Evolutionary conservation across 768 basidiomycete species (phyloP).

Genomic region (Crucibulum laeve): DNA sequence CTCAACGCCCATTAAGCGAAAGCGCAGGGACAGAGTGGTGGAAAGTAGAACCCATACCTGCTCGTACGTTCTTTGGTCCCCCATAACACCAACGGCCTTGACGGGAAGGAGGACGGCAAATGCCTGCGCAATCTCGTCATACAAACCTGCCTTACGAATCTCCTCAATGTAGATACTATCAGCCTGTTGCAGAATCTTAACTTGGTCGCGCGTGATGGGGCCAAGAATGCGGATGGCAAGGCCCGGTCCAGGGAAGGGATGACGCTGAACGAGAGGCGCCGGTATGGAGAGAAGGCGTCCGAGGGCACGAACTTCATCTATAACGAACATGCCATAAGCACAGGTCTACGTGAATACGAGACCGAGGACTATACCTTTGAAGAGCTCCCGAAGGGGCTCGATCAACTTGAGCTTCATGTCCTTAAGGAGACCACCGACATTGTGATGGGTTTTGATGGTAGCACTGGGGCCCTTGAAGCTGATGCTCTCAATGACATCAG

Average conservation of each 20-base stretch:
- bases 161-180: slow-evolving; percentile 98
- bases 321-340: slow-evolving; percentile 5
- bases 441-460: slow-evolving; percentile 99
- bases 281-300: slow-evolving; percentile 92
- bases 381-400: slow-evolving; percentile 93
- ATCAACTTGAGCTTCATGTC: slow-evolving; percentile 99
- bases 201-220: slow-evolving; percentile 90
- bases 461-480: slow-evolving; percentile 99
- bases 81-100: slow-evolving; percentile 96
- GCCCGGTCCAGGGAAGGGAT: slow-evolving; percentile 98
- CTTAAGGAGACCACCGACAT: slow-evolving; percentile 92
- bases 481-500: slow-evolving; percentile 98
- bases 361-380: slow-evolving; percentile 70
- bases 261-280: slow-evolving; percentile 87
- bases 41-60: too few species aligned
- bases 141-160: slow-evolving; percentile 88
- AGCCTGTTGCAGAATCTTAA: slow-evolving; percentile 84
- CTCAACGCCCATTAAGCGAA: slow-evolving; percentile 1
- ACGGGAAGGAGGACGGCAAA: slow-evolving; percentile 96
- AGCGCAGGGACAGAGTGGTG: too few species aligned
- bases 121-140: slow-evolving; percentile 92
- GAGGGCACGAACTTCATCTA: slow-evolving; percentile 93
- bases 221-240: slow-evolving; percentile 98
- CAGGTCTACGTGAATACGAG: slow-evolving; percentile 2
- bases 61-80: slow-evolving; percentile 94